Evolutionary conservation across 2,329 filamentous ascomycete genomes (phyloP).

Genomic region (Orbilia brochopaga): DNA sequence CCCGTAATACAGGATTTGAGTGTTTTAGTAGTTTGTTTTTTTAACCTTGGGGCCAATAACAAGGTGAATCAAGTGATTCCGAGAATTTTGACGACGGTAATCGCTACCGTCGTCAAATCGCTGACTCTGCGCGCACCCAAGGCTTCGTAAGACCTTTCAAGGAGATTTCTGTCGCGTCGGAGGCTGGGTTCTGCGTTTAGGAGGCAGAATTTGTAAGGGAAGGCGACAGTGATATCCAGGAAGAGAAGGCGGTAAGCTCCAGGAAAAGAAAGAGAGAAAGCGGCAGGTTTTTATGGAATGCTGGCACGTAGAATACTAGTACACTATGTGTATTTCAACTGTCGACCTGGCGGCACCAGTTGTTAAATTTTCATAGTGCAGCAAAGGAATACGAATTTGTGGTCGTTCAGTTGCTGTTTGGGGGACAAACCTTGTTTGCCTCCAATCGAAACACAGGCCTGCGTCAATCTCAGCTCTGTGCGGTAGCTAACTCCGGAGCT

Average conservation of each 20-base stretch:
- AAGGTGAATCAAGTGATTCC: constrained; percentile 51
- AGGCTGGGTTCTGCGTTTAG: constrained; percentile 11
- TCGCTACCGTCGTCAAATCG: constrained; percentile 20
- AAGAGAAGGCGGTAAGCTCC: not conserved
- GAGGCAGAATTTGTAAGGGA: not conserved
- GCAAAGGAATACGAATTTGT: too few relatives aligned
- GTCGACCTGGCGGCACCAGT: not conserved
- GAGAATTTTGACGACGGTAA: constrained; percentile 18
- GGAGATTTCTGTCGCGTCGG: not conserved
- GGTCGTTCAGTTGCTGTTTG: too few relatives aligned
- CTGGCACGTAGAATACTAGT: too few relatives aligned
- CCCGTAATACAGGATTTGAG: not conserved
- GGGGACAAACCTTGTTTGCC: too few relatives aligned
- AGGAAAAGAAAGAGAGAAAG: constrained; percentile 48
- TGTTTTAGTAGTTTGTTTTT: constrained; percentile 33
- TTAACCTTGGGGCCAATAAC: constrained; percentile 51
- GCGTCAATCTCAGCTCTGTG: too few relatives aligned
- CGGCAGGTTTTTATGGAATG: constrained; percentile 35
- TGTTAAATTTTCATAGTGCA: not conserved
- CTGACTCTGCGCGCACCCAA: constrained; percentile 19
- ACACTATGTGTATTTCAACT: not conserved
- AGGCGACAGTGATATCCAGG: not conserved
- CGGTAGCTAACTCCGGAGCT: too few relatives aligned
- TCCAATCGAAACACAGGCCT: too few relatives aligned
- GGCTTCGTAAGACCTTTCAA: not conserved